These are phyloP conservation scores for Tulasnella sp. DNA, from an alignment of 768 basidiomycete species.

Conservation along the genomic window DNA sequence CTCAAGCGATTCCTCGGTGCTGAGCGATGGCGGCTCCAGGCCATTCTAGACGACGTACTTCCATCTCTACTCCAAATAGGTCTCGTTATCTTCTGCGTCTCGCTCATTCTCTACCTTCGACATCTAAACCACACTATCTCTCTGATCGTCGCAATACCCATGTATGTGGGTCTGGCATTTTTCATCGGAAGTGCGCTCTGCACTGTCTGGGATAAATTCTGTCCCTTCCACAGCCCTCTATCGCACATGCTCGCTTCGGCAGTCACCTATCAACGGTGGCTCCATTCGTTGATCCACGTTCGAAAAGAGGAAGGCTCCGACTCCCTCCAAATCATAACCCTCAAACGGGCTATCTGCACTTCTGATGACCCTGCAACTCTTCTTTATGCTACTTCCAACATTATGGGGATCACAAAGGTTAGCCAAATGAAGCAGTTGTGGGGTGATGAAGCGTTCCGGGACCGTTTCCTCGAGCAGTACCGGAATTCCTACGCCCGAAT, in stretches of 20 bases:
- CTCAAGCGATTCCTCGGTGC: background rate
- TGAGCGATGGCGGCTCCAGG: background rate
- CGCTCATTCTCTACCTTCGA: background rate
- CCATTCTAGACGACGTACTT: background rate
- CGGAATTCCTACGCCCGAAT: background rate
- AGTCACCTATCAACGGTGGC: background rate
- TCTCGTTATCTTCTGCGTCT: background rate
- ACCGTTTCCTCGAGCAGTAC: background rate
- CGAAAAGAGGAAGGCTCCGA: background rate
- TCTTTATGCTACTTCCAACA: background rate
- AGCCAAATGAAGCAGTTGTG: background rate
- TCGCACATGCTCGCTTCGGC: background rate
- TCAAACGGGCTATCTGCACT: background rate
- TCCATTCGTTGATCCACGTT: background rate
- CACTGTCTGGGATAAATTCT: background rate
- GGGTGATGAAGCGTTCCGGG: background rate
- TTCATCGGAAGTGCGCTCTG: background rate
- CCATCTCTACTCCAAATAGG: background rate
- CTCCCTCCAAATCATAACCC: background rate
- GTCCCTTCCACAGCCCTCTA: background rate
- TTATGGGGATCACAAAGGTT: background rate
- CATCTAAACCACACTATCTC: background rate
- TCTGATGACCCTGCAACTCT: background rate
- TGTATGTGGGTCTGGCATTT: background rate
- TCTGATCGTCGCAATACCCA: background rate